Conservation (phyloP, 2,329 filamentous ascomycete species). For the Fusarium verticillioides region DNA sequence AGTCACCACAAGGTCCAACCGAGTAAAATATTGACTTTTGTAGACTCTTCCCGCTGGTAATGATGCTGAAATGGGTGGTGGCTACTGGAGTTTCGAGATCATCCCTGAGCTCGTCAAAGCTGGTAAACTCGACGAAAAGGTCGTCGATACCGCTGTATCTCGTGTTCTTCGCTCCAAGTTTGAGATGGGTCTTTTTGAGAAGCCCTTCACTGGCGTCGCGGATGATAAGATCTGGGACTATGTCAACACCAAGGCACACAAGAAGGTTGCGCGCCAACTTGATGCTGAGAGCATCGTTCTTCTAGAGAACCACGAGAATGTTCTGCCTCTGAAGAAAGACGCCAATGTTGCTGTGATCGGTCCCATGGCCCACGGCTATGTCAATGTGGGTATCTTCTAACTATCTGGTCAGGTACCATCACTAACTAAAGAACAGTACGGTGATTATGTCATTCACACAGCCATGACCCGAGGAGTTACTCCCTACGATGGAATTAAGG, state of each 20-base stretch:
- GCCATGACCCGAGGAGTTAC: conserved; percentile 74
- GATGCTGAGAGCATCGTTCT: conserved; percentile 73
- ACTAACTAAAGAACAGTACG: conserved; percentile 59
- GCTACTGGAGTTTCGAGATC: conserved; percentile 74
- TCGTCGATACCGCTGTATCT: conserved; percentile 74
- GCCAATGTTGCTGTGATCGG: conserved; percentile 80
- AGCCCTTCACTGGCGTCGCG: conserved; percentile 70
- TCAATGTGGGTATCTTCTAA: conserved; percentile 65
- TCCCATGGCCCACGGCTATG: conserved; percentile 77
- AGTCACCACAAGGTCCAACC: background rate
- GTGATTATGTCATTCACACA: conserved; percentile 77
- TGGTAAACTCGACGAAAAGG: conserved; percentile 67
- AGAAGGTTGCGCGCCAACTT: conserved; percentile 69
- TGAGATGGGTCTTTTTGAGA: conserved; percentile 75
- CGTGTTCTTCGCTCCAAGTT: conserved; percentile 76
- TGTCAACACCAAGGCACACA: conserved; percentile 70
- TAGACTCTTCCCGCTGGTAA: conserved; percentile 73
- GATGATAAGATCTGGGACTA: conserved; percentile 64
- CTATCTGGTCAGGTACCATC: background rate
- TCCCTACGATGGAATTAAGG: conserved; percentile 74
- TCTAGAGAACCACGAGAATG: conserved; percentile 66
- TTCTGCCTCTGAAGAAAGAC: conserved; percentile 67
- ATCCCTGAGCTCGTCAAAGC: conserved; percentile 73
- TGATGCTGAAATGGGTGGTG: conserved; percentile 82
- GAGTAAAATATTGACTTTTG: background rate